These are phyloP conservation scores for Colletotrichum higginsianum DNA, from an alignment of 2,329 filamentous ascomycete species.

Conservation along the genomic window DNA sequence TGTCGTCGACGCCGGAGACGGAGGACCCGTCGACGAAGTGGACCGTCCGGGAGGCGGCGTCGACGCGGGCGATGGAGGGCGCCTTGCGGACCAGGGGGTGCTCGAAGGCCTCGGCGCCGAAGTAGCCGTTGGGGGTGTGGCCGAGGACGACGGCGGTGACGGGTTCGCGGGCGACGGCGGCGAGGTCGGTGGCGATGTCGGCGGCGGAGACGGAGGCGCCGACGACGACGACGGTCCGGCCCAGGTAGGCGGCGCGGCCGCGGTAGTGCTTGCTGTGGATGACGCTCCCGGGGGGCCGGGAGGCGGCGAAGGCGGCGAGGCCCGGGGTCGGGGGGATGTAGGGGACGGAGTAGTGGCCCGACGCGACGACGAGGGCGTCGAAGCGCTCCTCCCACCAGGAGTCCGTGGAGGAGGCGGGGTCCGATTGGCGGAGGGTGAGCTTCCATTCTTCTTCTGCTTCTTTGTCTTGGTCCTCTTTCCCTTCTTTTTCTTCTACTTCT, in stretches of 20 bases:
- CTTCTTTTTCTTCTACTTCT: no score
- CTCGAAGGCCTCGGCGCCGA: constrained; percentile 71
- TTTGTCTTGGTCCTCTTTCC: no score
- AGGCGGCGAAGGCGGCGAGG: constrained; percentile 61
- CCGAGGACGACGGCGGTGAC: constrained; percentile 68
- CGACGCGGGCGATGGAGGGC: constrained; percentile 63
- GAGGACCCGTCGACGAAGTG: constrained; percentile 69
- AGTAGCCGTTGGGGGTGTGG: constrained; percentile 67
- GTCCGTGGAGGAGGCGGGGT: constrained; percentile 53
- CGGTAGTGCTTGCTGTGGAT: constrained; percentile 70
- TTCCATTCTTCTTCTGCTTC: constrained; percentile 62
- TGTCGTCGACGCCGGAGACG: constrained; percentile 68
- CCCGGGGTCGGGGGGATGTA: constrained; percentile 67
- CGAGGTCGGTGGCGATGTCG: constrained; percentile 71
- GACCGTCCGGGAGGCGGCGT: constrained; percentile 59
- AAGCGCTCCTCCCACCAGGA: constrained; percentile 76
- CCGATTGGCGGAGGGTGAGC: constrained; percentile 63
- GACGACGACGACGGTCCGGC: constrained; percentile 71
- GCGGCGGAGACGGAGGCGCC: constrained; percentile 76
- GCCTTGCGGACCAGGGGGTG: constrained; percentile 65
- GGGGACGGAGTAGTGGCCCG: constrained; percentile 72
- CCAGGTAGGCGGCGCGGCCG: constrained; percentile 59
- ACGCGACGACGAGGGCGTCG: constrained; percentile 73
- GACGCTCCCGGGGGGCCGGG: constrained; percentile 64
- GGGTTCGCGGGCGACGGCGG: constrained; percentile 60